These are phyloP conservation scores for Rhizopogon roseolus DNA, from an alignment of 768 basidiomycete species.

Conservation along the genomic window DNA sequence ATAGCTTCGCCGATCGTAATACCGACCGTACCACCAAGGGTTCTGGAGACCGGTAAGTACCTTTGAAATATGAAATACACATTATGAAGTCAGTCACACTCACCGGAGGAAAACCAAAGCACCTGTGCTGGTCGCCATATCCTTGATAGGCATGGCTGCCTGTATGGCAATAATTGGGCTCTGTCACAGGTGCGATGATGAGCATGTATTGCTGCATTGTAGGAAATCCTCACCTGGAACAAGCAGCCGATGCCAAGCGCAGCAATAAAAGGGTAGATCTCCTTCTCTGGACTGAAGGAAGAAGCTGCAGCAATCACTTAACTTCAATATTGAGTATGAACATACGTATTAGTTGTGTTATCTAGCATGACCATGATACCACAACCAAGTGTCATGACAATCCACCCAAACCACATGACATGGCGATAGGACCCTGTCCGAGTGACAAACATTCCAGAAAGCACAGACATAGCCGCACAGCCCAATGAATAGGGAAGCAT, in stretches of 20 bases:
- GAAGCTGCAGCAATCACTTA: neutral
- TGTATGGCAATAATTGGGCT: constrained; percentile 33
- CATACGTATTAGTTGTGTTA: constrained; percentile 24
- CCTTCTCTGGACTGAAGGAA: constrained; percentile 22
- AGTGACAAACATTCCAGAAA: constrained; percentile 22
- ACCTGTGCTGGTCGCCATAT: constrained; percentile 39
- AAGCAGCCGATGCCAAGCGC: constrained; percentile 29
- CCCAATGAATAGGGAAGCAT: constrained; percentile 32
- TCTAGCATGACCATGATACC: constrained; percentile 34
- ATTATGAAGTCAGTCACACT: too few species aligned
- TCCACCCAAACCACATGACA: constrained; percentile 26
- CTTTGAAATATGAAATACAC: too few species aligned
- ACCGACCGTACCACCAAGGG: too few species aligned
- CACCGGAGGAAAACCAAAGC: constrained; percentile 30
- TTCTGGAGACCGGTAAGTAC: too few species aligned
- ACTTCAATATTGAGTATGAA: neutral
- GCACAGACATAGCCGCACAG: constrained; percentile 10
- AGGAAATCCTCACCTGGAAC: constrained; percentile 21
- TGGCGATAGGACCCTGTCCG: constrained; percentile 26
- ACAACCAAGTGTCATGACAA: constrained; percentile 27
- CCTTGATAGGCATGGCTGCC: constrained; percentile 40
- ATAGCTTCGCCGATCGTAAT: constrained; percentile 72
- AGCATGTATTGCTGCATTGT: neutral
- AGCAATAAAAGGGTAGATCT: constrained; percentile 28
- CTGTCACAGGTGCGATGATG: constrained; percentile 5